Evolutionary conservation across 176 grass and related monocot species (phyloP).

Genomic region (Oryza nivara): DNA sequence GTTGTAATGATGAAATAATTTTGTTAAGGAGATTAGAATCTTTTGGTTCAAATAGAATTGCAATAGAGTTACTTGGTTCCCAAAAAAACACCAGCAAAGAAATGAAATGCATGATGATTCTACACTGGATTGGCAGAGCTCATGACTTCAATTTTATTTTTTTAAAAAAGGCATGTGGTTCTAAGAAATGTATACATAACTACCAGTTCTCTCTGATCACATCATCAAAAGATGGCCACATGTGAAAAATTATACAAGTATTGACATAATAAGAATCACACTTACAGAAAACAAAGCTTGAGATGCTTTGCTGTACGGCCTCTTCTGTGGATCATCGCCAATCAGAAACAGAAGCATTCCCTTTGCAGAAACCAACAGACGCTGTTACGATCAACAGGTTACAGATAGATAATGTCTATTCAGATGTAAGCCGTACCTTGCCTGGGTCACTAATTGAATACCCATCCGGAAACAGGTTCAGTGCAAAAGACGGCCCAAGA

Average conservation of each 20-base stretch:
- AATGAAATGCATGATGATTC: not conserved
- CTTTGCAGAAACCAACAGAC: conserved; percentile 21
- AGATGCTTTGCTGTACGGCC: conserved; percentile 50
- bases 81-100: not conserved
- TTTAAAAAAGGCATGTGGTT: not conserved
- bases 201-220: not conserved
- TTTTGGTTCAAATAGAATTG: not conserved
- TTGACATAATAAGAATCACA: conserved; percentile 9
- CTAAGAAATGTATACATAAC: not conserved
- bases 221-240: not conserved
- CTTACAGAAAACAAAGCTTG: conserved; percentile 54
- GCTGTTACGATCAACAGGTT: not conserved
- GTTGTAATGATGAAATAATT: not conserved
- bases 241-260: not conserved
- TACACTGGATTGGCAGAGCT: not conserved
- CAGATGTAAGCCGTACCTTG: conserved; percentile 40
- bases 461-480: conserved; percentile 58
- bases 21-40: not conserved
- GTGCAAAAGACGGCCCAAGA: conserved; percentile 49
- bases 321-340: conserved; percentile 46
- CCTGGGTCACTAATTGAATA: conserved; percentile 46
- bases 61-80: not conserved
- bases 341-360: conserved; percentile 53
- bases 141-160: not conserved
- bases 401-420: not conserved